phyloP scores from a whole-genome alignment of 176 grass and related monocot species.

The Thalia dealbata region DNA sequence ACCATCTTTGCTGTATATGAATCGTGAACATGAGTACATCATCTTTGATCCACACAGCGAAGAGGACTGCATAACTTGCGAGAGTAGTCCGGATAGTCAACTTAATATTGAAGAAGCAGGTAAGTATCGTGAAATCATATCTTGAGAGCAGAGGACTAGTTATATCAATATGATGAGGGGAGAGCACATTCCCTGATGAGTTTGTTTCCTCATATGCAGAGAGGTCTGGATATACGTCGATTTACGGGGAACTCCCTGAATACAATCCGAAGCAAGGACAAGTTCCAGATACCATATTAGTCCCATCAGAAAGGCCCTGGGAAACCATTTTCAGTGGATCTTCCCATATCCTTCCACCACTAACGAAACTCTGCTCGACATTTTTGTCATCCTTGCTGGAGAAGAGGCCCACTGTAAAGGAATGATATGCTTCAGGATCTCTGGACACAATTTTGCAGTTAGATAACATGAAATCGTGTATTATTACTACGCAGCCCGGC shows the following conservation, averaged over 20 bases:
- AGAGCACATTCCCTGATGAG: background rate
- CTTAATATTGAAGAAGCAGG: constrained; percentile 43
- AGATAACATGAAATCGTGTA: background rate
- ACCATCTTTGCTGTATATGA: constrained; percentile 43
- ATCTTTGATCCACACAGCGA: constrained; percentile 63
- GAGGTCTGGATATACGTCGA: constrained; percentile 56
- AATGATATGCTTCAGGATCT: constrained; percentile 19
- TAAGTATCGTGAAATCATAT: constrained; percentile 24
- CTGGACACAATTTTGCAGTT: background rate
- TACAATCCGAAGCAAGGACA: constrained; percentile 32
- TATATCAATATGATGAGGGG: background rate
- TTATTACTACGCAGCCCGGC: too few species aligned
- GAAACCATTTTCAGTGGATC: constrained; percentile 89
- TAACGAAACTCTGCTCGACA: constrained; percentile 56
- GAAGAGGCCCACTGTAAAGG: constrained; percentile 33
- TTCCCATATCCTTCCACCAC: constrained; percentile 69
- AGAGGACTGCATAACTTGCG: constrained; percentile 24
- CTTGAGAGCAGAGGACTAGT: background rate
- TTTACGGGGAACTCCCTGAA: constrained; percentile 62
- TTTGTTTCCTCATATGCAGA: constrained; percentile 36
- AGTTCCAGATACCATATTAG: constrained; percentile 45
- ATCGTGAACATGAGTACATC: constrained; percentile 64
- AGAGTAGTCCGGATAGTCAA: constrained; percentile 25
- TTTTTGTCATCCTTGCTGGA: constrained; percentile 81
- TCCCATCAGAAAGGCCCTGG: constrained; percentile 76